These are phyloP conservation scores for Daldinia decipiens DNA, from an alignment of 495 filamentous ascomycete species.

Conservation along the genomic window DNA sequence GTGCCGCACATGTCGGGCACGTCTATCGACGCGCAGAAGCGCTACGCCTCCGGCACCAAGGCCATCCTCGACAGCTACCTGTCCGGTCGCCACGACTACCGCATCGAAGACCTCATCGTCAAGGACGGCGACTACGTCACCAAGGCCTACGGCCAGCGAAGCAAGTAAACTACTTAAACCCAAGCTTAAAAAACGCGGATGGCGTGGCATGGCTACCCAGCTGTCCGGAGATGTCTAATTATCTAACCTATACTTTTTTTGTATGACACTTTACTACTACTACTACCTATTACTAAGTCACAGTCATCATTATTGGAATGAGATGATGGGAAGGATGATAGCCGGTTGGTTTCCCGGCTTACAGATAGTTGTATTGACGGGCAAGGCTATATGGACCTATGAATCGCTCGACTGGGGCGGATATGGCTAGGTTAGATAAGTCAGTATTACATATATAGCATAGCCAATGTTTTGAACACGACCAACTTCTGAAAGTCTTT, in stretches of 20 bases:
- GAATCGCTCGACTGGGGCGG: background rate
- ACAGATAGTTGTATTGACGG: conserved; percentile 14
- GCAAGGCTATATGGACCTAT: conserved; percentile 15
- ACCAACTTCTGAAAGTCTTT: conserved; percentile 11
- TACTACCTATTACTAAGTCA: background rate
- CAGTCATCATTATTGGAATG: background rate
- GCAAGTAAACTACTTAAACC: conserved; percentile 51
- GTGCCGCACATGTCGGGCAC: conserved; percentile 98
- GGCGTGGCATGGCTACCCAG: background rate
- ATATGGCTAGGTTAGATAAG: conserved; percentile 20
- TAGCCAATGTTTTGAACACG: conserved; percentile 34
- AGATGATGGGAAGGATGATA: background rate
- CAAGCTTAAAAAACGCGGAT: background rate
- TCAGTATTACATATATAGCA: conserved; percentile 13
- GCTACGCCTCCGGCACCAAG: conserved; percentile 92
- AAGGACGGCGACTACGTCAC: conserved; percentile 93
- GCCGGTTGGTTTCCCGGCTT: conserved; percentile 24
- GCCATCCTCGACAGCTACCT: conserved; percentile 91
- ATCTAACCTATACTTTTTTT: background rate
- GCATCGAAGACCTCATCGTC: conserved; percentile 91
- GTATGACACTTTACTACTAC: background rate
- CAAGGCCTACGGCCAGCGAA: conserved; percentile 90
- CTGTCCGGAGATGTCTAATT: background rate
- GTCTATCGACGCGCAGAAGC: conserved; percentile 94
- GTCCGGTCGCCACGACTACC: conserved; percentile 85